Evolutionary conservation across 257 asterid genomes (phyloP), one percentile per base, ranked within the genome.

Genomic region (Jasminum sambac): DNA sequence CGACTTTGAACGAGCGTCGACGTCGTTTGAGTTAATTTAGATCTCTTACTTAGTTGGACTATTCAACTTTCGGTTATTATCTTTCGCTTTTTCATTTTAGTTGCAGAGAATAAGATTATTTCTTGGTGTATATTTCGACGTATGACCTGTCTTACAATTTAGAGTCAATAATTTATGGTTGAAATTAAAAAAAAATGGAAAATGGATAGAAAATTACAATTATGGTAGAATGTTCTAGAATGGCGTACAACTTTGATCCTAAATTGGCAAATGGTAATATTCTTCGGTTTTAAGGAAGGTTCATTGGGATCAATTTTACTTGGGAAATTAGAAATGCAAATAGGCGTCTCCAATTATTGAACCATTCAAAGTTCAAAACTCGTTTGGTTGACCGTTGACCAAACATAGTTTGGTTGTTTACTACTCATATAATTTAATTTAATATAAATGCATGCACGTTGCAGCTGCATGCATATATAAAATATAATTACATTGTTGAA

Each of bases 141-240:
- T n/a, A n/a, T n/a, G n/a, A n/a, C n/a, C n/a, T n/a, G n/a, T n/a
- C n/a, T n/a, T n/a, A n/a, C n/a, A n/a, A n/a, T n/a, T n/a, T n/a
- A n/a, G n/a, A n/a, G n/a, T n/a, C n/a, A n/a, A n/a, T n/a, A n/a
- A n/a, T n/a, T n/a, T n/a, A n/a, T n/a, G n/a, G n/a, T n/a, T n/a
- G 6, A 40, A 40, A 40, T 1, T 1, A 40, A 6, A 43, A 10
- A 43, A 14, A 43, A 2, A 13, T 11, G 50, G 43, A 39, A 11
- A 43, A 10, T 43, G 50, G 11, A 13, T 43, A 43, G 23, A 17
- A 62, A 44, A 9, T 23, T 62, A 11, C 40, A 64, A 24, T 12
- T 26, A 61, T 19, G 23, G 39, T 41, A 23, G 26, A 13, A 67
- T 62, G 16, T 60, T 67, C 68, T 42, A 67, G 77, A 77, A 67